Evolutionary conservation across 2,329 filamentous ascomycete species (phyloP), one percentile per base, ranked within the genome.

Genomic region (Paracorniculantispora psalliotae): DNA sequence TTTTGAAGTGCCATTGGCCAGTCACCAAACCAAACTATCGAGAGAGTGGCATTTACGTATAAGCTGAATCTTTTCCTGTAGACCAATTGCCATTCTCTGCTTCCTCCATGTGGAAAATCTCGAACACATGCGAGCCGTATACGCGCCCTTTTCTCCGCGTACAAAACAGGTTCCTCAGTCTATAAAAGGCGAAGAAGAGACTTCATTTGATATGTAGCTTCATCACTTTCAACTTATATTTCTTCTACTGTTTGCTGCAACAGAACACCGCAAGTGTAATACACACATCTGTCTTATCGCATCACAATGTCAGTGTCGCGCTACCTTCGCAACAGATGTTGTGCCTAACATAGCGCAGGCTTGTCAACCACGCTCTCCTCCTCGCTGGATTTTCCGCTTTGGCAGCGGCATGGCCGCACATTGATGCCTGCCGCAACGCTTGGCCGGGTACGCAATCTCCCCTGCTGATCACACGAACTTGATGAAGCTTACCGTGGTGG

Each of bases 371-470:
- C 21, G 35, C 47, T 19, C n/a, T 25, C 47, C n/a, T 44, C 25
- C n/a, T 51, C 10, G 46, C 39, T 23, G 37, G 35, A 1, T 26
- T 58, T 19, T 43, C 47, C 5, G 8, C 35, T 9, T 10, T 58
- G 44, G 26, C 55, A 13, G 33, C 46, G 8, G 55, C 55, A 33
- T 58, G 55, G 55, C 55, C 47, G 2, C 44, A 58, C 19, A 51
- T 58, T 37, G 55, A 58, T 15, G 55, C 55, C 17, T 58, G 55
- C 37, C 55, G 55, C n/a, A 58, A 58, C 13, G 55, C 55, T 13
- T 58, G 55, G 55, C 55, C 55, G 7, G 55, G 55, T 58, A 49
- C 17, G 21, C 9, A 21, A 2, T 10, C 9, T 19, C 25, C 23
- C 47, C 25, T 33, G 15, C 51, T 13, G 7, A 17, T 17, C 1